These are phyloP conservation scores for Termitomyces sp. DNA, from an alignment of 768 basidiomycete species.

Conservation along the genomic window DNA sequence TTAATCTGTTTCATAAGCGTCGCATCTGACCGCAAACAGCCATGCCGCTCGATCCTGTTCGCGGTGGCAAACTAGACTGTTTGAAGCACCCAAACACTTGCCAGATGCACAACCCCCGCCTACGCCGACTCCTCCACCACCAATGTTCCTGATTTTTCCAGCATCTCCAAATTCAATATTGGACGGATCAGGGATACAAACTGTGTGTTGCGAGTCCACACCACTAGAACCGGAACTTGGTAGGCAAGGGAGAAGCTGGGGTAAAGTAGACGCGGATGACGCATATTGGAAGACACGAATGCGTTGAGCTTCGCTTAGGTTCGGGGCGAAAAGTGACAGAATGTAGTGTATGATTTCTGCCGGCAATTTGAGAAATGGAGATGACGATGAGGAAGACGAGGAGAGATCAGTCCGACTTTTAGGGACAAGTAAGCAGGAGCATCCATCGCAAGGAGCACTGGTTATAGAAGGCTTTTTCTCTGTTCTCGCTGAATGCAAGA, in stretches of 20 bases:
- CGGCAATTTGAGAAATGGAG: conserved; percentile 45
- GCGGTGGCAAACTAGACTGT: conserved; percentile 37
- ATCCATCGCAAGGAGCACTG: background rate
- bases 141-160: conserved; percentile 11
- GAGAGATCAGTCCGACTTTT: background rate
- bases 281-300: conserved; percentile 54
- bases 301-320: conserved; percentile 53
- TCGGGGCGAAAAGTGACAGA: conserved; percentile 56
- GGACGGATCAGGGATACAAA: conserved; percentile 35
- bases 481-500: conserved; percentile 34
- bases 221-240: conserved; percentile 1
- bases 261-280: conserved; percentile 44
- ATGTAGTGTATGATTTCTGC: conserved; percentile 57
- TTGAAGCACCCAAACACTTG: conserved; percentile 37
- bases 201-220: background rate
- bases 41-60: conserved; percentile 46
- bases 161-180: conserved; percentile 22
- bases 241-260: conserved; percentile 26
- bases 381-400: conserved; percentile 11
- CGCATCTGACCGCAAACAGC: conserved; percentile 47
- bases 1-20: conserved; percentile 36
- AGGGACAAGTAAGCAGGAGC: background rate
- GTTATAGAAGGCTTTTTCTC: background rate
- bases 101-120: conserved; percentile 30
- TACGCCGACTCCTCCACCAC: conserved; percentile 21